A percentile compares a stretch with the other conserved stretches of the same genome.
Conservation (phyloP, 2,329 filamentous ascomycete genomes). For the Aspergillus hiratsukae region DNA sequence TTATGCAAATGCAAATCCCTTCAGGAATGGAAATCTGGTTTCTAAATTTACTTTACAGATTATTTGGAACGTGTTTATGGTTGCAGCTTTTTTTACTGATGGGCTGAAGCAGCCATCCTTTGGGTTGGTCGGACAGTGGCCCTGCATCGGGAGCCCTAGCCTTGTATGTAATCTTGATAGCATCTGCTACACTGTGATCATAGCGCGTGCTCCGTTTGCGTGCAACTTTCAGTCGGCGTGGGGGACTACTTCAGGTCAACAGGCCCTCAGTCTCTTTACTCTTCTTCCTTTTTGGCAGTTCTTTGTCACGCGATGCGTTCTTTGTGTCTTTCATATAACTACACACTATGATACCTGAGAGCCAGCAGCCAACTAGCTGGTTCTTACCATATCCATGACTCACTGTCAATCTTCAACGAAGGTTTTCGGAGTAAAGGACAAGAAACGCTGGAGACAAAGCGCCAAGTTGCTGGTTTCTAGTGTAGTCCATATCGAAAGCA, state of each 20-base stretch:
- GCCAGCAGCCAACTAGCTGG: conserved; percentile 10
- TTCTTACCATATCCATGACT: conserved; percentile 13
- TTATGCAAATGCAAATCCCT: neutral
- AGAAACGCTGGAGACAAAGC: conserved; percentile 8
- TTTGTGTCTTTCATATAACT: conserved; percentile 12
- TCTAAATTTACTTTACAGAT: neutral
- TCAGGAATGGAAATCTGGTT: neutral
- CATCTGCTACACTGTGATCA: conserved; percentile 25
- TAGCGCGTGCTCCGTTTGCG: conserved; percentile 26
- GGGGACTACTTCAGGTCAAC: conserved; percentile 26
- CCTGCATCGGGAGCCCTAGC: neutral
- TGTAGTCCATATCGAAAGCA: conserved; percentile 14
- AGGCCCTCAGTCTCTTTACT: conserved; percentile 16
- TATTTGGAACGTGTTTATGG: neutral
- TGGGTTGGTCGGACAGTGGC: neutral
- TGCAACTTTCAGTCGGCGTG: conserved; percentile 12
- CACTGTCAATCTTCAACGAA: conserved; percentile 9
- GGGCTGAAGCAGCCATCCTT: neutral
- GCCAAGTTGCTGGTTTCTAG: conserved; percentile 1
- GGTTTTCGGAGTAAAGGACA: conserved; percentile 4
- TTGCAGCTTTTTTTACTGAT: neutral
- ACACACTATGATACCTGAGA: conserved; percentile 23
- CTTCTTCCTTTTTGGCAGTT: conserved; percentile 4
- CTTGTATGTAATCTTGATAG: conserved; percentile 31
- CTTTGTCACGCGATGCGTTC: conserved; percentile 24